Percentiles rank a stretch among this genome's conserved stretches.
These are phyloP conservation scores for Tephrocybe rancida DNA, from an alignment of 768 basidiomycete genomes.

Conservation along the genomic window DNA sequence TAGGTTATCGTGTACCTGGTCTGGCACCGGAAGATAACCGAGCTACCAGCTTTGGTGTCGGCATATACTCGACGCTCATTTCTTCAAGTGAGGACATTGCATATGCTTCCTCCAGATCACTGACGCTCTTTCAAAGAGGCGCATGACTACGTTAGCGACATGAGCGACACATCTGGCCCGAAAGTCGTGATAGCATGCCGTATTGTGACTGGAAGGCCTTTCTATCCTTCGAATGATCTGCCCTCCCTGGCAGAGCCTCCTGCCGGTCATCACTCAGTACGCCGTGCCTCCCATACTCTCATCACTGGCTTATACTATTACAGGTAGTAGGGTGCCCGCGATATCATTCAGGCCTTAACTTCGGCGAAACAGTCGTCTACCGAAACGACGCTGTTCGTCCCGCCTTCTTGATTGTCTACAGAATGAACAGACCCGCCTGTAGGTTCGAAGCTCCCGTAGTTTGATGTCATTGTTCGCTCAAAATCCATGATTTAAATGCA, in stretches of 20 bases:
- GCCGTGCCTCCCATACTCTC: constrained; percentile 1
- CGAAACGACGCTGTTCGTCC: constrained; percentile 21
- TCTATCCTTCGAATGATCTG: constrained; percentile 49
- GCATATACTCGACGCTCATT: constrained; percentile 66
- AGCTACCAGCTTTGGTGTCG: constrained; percentile 56
- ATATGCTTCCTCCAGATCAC: neutral
- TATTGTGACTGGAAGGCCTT: constrained; percentile 62
- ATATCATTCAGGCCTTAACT: constrained; percentile 9
- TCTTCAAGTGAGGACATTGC: constrained; percentile 56
- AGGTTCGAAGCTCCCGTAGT: too few species aligned
- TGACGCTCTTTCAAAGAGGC: constrained; percentile 48
- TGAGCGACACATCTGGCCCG: constrained; percentile 38
- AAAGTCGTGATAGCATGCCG: constrained; percentile 55
- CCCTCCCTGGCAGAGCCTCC: constrained; percentile 52
- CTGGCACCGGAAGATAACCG: neutral
- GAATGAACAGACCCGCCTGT: neutral
- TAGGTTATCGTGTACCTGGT: constrained; percentile 11
- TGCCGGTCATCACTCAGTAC: constrained; percentile 59
- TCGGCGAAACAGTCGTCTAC: constrained; percentile 21
- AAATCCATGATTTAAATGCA: too few species aligned
- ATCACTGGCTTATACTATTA: neutral
- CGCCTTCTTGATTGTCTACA: constrained; percentile 18
- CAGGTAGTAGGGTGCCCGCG: neutral
- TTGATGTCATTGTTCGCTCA: too few species aligned
- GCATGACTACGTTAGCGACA: constrained; percentile 56